phyloP scores from a whole-genome alignment of 176 grass and related monocot species.

The Zoysia pacifica region DNA sequence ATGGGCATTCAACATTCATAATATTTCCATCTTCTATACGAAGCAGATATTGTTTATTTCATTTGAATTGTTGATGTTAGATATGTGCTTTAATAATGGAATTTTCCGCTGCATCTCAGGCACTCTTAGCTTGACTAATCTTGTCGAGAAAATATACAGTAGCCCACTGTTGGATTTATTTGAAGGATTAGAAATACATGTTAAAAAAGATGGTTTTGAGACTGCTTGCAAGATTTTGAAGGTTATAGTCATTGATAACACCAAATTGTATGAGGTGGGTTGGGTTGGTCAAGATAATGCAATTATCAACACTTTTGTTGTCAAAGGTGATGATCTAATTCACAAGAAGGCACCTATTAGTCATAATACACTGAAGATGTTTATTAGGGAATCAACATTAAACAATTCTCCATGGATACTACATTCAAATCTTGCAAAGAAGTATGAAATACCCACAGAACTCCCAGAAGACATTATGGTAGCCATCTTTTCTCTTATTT shows the following conservation, averaged over 20 bases:
- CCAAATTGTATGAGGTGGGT: constrained; percentile 60
- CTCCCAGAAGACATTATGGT: constrained; percentile 62
- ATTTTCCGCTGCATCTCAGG: constrained; percentile 57
- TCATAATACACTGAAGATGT: constrained; percentile 61
- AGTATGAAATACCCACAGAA: constrained; percentile 63
- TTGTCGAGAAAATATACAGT: constrained; percentile 68
- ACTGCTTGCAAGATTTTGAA: constrained; percentile 80
- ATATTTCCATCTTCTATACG: neutral
- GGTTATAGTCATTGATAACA: constrained; percentile 46
- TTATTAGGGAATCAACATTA: constrained; percentile 72
- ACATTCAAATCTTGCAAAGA: constrained; percentile 68
- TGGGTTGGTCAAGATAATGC: constrained; percentile 75
- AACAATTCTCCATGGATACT: constrained; percentile 74
- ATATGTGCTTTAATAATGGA: constrained; percentile 3
- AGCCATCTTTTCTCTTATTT: constrained; percentile 47
- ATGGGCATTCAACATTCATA: neutral
- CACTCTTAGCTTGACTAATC: constrained; percentile 61
- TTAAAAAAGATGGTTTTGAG: constrained; percentile 60
- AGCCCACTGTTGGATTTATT: constrained; percentile 53
- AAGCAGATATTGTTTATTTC: neutral
- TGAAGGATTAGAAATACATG: constrained; percentile 84
- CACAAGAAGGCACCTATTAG: constrained; percentile 59
- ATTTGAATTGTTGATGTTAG: constrained; percentile 16
- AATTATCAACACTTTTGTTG: constrained; percentile 50
- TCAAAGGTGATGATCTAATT: constrained; percentile 68